Evolutionary conservation across 1,284 basidiomycete species (phyloP).

Genomic region (Naganishia cerealis): DNA sequence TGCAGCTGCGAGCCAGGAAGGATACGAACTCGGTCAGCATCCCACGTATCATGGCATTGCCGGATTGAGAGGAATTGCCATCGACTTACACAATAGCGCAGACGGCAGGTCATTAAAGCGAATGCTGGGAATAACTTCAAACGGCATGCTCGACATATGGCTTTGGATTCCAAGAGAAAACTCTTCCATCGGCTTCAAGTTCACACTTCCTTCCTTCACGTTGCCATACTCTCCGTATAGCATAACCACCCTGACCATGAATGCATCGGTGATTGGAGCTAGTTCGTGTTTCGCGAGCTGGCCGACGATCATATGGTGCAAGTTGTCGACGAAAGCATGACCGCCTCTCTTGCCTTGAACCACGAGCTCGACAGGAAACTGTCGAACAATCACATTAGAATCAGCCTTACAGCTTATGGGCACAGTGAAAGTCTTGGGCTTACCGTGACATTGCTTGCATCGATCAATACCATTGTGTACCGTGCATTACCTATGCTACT

Average conservation of each 20-base stretch:
- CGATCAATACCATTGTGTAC: constrained; percentile 17
- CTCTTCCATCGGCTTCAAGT: constrained; percentile 9
- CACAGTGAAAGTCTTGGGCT: not conserved
- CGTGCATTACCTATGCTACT: not conserved
- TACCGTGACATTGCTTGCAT: constrained; percentile 18
- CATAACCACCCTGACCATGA: constrained; percentile 22
- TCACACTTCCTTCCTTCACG: not conserved
- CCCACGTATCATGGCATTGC: too few relatives aligned
- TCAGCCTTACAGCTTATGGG: not conserved
- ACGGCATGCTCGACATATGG: constrained; percentile 18
- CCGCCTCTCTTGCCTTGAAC: constrained; percentile 24
- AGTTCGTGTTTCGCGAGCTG: constrained; percentile 14
- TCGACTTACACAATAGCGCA: constrained; percentile 20
- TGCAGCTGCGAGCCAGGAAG: constrained; percentile 3
- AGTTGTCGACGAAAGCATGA: constrained; percentile 24
- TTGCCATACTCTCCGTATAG: constrained; percentile 5
- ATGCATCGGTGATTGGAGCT: constrained; percentile 9
- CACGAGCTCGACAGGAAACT: constrained; percentile 11
- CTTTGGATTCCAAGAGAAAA: constrained; percentile 24
- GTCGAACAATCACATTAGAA: not conserved
- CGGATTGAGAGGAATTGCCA: not conserved
- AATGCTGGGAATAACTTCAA: constrained; percentile 14
- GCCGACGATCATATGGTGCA: constrained; percentile 5
- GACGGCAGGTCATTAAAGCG: constrained; percentile 5
- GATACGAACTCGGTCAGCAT: not conserved